Base-by-base conservation (phyloP, 2,329 filamentous ascomycete genomes). In the Fusarium scirpi region DNA sequence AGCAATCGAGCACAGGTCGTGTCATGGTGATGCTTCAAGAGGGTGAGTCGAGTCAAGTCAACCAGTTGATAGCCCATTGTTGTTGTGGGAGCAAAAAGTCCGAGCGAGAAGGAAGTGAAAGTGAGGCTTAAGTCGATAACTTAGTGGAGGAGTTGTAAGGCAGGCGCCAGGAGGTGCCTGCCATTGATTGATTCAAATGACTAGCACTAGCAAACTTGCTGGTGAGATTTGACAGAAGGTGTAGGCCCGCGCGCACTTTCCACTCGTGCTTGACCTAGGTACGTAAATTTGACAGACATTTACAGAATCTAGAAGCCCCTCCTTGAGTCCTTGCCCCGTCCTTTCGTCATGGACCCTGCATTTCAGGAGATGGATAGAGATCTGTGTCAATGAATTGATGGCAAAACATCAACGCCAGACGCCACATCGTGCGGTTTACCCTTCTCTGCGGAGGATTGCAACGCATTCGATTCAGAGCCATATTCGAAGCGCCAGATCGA, bases 341-440 rank as follows among this genome's bases (percentile, higher is more conserved):
- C 40, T 24, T 22, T 48, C 43, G 32, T 40, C 44, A 54, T 62
- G 43, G 62, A 53, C 62, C 66, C 66, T 66, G 44, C 47, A 45
- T 60, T 30, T 43, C n/a, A 38, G 25, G 24, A 15, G 25, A 46
- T 46, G 22, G 20, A 41, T 27, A 24, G 20, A 62, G n/a, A 24
- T 32, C 30, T 30, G 43, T 27, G 25, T 22, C 60, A 49, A 51
- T 59, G 60, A 40, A 53, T 43, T 38, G 15, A 48, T 49, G 38
- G 29, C 30, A 53, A 62, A 71, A 57, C 32, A 29, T 49, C 53
- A 63, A 65, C 40, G 49, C 55, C 54, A 70, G 58, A 63, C 67
- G 63, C 67, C 63, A 71, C 67, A 71, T 68, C 51, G 29, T 48
- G 58, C 49, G 30, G 30, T 68, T 30, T 32, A 46, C 57, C 40